These are phyloP conservation scores for Leptomonas pyrrhocoris DNA, from an alignment of 208 protist genomes.

Conservation along the genomic window DNA sequence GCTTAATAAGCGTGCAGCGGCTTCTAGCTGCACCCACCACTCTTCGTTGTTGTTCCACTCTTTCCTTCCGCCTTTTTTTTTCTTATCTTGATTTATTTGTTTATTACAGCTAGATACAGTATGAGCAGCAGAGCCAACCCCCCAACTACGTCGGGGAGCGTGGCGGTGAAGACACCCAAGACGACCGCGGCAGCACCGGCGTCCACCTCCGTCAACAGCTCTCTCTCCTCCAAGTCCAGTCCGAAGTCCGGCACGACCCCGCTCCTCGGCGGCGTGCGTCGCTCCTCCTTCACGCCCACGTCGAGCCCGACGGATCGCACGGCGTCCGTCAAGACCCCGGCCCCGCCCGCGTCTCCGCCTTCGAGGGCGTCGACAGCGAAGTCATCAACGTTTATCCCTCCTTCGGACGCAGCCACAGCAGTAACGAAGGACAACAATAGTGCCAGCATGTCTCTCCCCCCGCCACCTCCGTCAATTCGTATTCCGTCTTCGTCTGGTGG, in stretches of 20 bases:
- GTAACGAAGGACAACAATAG: background rate
- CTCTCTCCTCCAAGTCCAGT: background rate
- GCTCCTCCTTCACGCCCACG: background rate
- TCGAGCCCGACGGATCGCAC: background rate
- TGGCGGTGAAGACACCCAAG: background rate
- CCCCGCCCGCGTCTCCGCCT: background rate
- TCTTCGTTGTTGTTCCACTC: background rate
- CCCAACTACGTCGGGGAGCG: background rate
- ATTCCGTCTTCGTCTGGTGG: background rate
- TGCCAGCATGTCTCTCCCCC: background rate
- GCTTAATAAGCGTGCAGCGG: too few species aligned
- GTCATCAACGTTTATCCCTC: background rate
- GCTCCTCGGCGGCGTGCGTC: slow-evolving; percentile 1
- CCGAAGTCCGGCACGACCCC: background rate
- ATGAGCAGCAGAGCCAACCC: slow-evolving; percentile 4
- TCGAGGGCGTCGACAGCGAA: background rate
- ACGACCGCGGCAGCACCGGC: background rate
- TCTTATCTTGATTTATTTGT: background rate
- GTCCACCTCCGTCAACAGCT: background rate
- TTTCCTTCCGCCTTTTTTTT: background rate
- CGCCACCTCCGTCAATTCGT: background rate
- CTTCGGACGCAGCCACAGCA: background rate
- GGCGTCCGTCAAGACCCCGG: background rate
- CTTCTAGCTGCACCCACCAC: too few species aligned
- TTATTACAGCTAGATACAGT: background rate